Percentiles rank a stretch among this genome's conserved stretches.
Conservation (phyloP, 208 protist species). For the Tritrichomonas foetus region DNA sequence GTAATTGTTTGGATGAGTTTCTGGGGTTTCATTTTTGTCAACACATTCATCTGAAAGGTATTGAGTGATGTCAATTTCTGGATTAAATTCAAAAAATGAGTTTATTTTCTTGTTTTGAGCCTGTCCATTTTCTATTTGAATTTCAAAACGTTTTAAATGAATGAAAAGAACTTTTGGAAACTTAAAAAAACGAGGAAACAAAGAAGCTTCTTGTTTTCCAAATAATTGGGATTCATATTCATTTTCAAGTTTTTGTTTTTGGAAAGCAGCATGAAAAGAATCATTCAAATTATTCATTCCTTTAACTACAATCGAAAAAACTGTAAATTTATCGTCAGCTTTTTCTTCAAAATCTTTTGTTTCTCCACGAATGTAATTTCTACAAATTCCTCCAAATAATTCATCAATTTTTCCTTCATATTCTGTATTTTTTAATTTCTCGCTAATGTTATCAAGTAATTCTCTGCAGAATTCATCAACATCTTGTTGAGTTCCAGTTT, state of each 20-base stretch:
- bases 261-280: neutral
- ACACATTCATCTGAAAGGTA: too few species aligned
- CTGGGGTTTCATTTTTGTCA: too few species aligned
- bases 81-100: neutral
- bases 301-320: neutral
- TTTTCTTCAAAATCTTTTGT: neutral
- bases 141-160: neutral
- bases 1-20: too few species aligned
- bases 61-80: neutral
- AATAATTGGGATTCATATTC: constrained; percentile 60
- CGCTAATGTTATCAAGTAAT: neutral
- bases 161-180: neutral
- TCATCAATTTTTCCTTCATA: neutral
- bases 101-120: neutral
- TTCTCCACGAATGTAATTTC: neutral
- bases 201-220: neutral
- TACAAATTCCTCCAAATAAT: neutral
- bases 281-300: neutral
- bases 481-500: neutral
- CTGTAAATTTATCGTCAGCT: neutral
- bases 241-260: neutral
- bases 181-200: neutral
- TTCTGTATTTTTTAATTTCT: neutral
- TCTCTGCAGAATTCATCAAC: constrained; percentile 8
- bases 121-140: constrained; percentile 43